These are phyloP conservation scores for Entonaema liquescens DNA, from an alignment of 495 filamentous ascomycete genomes.

Conservation along the genomic window DNA sequence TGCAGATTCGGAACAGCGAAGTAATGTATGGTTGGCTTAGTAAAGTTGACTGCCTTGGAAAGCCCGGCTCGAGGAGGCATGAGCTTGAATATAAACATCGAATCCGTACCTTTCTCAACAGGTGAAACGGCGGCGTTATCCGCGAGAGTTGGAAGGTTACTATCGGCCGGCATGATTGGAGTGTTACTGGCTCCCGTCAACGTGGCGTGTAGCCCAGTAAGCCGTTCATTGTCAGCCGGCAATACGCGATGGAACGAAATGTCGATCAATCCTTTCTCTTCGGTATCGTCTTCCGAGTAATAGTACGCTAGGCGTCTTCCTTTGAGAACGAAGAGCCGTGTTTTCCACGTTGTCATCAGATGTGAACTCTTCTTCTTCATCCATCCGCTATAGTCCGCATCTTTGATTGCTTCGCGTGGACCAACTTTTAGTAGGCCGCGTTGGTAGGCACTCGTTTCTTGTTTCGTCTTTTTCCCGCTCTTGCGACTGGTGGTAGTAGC, in stretches of 20 bases:
- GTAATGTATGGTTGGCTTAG: slow-evolving; percentile 95
- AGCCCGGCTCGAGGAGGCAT: slow-evolving; percentile 89
- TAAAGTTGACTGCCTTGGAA: slow-evolving; percentile 92
- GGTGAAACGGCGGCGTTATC: slow-evolving; percentile 53
- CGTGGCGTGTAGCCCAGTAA: slow-evolving; percentile 90
- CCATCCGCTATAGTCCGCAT: slow-evolving; percentile 95
- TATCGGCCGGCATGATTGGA: slow-evolving; percentile 74
- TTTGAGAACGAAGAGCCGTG: slow-evolving; percentile 89
- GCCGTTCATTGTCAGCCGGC: slow-evolving; percentile 89
- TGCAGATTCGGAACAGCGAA: slow-evolving; percentile 93
- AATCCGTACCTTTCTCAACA: slow-evolving; percentile 58
- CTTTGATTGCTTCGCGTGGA: slow-evolving; percentile 83
- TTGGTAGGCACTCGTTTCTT: slow-evolving; percentile 92
- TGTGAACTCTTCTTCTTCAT: slow-evolving; percentile 99
- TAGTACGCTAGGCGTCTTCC: slow-evolving; percentile 94
- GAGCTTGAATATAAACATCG: slow-evolving; percentile 97
- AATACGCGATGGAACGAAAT: slow-evolving; percentile 96
- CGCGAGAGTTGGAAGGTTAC: slow-evolving; percentile 64
- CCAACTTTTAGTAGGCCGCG: slow-evolving; percentile 84
- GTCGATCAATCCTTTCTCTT: slow-evolving; percentile 96
- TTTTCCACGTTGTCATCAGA: slow-evolving; percentile 96
- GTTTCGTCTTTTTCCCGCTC: slow-evolving; percentile 76
- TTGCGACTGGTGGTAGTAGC: slow-evolving; percentile 59
- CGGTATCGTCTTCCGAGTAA: slow-evolving; percentile 88
- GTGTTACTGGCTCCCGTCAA: slow-evolving; percentile 85